phyloP scores from a whole-genome alignment of 2,329 filamentous ascomycete species.

The Alternaria sp. region DNA sequence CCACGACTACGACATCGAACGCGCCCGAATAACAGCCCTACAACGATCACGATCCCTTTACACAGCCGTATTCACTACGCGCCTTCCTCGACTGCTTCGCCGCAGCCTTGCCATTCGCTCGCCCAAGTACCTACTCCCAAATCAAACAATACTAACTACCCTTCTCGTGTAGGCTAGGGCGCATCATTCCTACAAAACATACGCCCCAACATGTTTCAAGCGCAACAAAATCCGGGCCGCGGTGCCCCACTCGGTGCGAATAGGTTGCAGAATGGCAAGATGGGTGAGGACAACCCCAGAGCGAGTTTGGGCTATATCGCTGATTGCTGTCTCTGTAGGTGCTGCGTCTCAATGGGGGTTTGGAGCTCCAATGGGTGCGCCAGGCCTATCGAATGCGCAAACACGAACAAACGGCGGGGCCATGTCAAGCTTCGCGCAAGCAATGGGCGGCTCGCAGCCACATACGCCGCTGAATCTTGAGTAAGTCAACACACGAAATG shows the following conservation, averaged over 20 bases:
- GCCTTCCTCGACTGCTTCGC: background rate
- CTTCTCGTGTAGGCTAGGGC: conserved; percentile 51
- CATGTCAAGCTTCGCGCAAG: conserved; percentile 63
- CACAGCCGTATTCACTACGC: background rate
- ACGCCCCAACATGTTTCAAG: conserved; percentile 58
- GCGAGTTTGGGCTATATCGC: conserved; percentile 10
- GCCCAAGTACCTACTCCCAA: background rate
- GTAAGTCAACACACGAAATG: conserved; percentile 52
- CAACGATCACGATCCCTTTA: background rate
- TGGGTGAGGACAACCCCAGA: conserved; percentile 49
- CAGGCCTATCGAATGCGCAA: conserved; percentile 58
- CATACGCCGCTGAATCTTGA: conserved; percentile 62
- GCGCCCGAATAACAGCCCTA: background rate
- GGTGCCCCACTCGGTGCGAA: conserved; percentile 56
- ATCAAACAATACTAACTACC: conserved; percentile 17
- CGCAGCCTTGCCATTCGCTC: background rate
- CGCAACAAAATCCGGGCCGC: conserved; percentile 58
- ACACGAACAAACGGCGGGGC: conserved; percentile 57
- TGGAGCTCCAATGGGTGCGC: conserved; percentile 60
- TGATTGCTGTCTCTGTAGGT: conserved; percentile 47
- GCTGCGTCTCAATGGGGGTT: conserved; percentile 65
- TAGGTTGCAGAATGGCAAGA: conserved; percentile 61
- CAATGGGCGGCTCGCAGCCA: conserved; percentile 60
- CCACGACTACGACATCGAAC: conserved; percentile 1
- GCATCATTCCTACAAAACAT: conserved; percentile 60